These are phyloP conservation scores for Hemileccinum impolitum DNA, from an alignment of 768 basidiomycete genomes.

Conservation along the genomic window DNA sequence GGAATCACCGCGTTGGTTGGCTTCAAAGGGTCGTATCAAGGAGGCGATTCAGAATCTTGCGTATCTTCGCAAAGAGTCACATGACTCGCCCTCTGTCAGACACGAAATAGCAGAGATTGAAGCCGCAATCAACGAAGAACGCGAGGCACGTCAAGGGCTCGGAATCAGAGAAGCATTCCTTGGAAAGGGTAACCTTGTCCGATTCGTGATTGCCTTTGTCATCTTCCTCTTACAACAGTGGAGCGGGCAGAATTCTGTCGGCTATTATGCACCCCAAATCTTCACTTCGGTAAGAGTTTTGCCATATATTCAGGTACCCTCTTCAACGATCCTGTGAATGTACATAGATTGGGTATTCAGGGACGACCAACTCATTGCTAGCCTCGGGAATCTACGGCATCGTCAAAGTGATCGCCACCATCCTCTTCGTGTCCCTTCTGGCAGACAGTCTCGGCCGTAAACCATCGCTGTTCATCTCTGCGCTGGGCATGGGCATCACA, in stretches of 20 bases:
- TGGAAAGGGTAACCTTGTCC: constrained; percentile 75
- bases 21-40: constrained; percentile 52
- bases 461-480: constrained; percentile 66
- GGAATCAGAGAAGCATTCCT: constrained; percentile 71
- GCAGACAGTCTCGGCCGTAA: constrained; percentile 70
- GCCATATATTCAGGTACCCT: not conserved
- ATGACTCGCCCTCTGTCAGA: constrained; percentile 43
- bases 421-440: constrained; percentile 62
- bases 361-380: constrained; percentile 56
- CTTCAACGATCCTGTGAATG: no score
- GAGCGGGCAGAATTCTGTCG: constrained; percentile 81
- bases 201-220: constrained; percentile 80
- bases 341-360: constrained; percentile 61
- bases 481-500: constrained; percentile 71
- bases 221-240: constrained; percentile 83
- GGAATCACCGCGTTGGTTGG: constrained; percentile 79
- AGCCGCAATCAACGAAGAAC: constrained; percentile 74
- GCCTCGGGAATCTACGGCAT: constrained; percentile 71
- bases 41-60: constrained; percentile 61
- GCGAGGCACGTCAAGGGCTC: constrained; percentile 58
- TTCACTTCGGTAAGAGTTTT: constrained; percentile 55
- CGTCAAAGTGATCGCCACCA: constrained; percentile 65
- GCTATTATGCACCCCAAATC: constrained; percentile 73
- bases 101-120: constrained; percentile 78
- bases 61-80: constrained; percentile 50